phyloP scores from a whole-genome alignment of 805 yeast species.

The Kazachstania kunashirensis region DNA sequence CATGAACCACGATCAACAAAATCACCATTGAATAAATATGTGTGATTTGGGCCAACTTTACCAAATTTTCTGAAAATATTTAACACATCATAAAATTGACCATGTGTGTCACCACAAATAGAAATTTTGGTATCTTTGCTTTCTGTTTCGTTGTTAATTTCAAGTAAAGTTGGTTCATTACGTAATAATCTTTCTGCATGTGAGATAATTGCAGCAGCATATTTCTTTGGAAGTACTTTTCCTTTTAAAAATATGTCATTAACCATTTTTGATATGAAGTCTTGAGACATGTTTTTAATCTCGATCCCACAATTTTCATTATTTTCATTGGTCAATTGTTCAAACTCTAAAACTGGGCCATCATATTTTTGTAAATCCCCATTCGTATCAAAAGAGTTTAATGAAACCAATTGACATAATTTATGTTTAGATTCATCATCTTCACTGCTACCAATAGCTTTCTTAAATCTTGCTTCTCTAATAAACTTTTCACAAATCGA shows the following conservation, averaged over 20 bases:
- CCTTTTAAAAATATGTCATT: constrained; percentile 59
- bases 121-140: constrained; percentile 41
- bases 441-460: constrained; percentile 73
- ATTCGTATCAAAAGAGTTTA: constrained; percentile 26
- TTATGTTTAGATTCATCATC: constrained; percentile 24
- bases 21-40: constrained; percentile 89
- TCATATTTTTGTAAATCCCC: constrained; percentile 23
- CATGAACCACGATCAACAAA: constrained; percentile 97
- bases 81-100: constrained; percentile 85
- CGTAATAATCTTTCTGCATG: constrained; percentile 57
- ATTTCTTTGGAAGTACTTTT: constrained; percentile 65
- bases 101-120: constrained; percentile 96
- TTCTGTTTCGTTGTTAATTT: constrained; percentile 37
- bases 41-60: constrained; percentile 48
- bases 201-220: constrained; percentile 71
- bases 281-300: constrained; percentile 37
- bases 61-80: constrained; percentile 74
- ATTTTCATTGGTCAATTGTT: constrained; percentile 23
- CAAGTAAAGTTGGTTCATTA: constrained; percentile 67
- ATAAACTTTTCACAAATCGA: constrained; percentile 56
- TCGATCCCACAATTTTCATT: constrained; percentile 20
- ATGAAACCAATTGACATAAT: constrained; percentile 20
- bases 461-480: constrained; percentile 69
- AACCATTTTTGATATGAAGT: constrained; percentile 57
- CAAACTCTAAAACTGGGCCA: constrained; percentile 24